Conservation (phyloP, 352 stramenopile species). For the Phytophthora cryptogea region DNA sequence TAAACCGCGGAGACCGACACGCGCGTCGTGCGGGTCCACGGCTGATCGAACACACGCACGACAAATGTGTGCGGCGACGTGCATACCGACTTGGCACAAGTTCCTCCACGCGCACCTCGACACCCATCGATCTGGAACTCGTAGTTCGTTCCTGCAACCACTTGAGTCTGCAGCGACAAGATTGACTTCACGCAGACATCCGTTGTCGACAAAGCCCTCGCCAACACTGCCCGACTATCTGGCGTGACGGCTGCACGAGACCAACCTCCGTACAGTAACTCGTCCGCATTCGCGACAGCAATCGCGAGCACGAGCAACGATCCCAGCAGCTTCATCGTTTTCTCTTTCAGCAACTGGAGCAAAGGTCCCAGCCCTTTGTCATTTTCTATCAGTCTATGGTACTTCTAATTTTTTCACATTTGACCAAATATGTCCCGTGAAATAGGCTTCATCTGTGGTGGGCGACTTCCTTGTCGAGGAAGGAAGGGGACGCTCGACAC, state of each 20-base stretch:
- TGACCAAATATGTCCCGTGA: conserved; percentile 48
- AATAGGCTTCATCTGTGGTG: conserved; percentile 38
- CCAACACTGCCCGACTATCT: conserved; percentile 20
- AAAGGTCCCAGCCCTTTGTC: not conserved
- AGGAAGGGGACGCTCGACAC: conserved; percentile 22
- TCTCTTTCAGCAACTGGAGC: not conserved
- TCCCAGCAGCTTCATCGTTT: conserved; percentile 4
- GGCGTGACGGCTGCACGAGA: conserved; percentile 5
- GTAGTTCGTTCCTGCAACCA: conserved; percentile 30
- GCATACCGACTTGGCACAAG: conserved; percentile 12
- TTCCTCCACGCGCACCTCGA: conserved; percentile 10
- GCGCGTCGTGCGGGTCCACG: conserved; percentile 23
- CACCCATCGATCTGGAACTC: conserved; percentile 27
- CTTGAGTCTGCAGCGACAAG: conserved; percentile 15
- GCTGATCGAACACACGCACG: conserved; percentile 23
- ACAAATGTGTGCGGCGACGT: conserved; percentile 9
- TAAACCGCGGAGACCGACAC: conserved; percentile 6
- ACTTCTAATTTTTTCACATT: conserved; percentile 23
- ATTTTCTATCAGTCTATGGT: conserved; percentile 22
- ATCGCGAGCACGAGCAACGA: conserved; percentile 6
- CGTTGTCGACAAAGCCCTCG: conserved; percentile 16
- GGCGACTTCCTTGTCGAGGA: conserved; percentile 8
- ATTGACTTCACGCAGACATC: conserved; percentile 22
- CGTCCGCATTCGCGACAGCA: not conserved
- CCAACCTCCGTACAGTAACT: conserved; percentile 19